Conservation (phyloP, 805 yeast genomes). For the Hanseniaspora nectarophila region DNA sequence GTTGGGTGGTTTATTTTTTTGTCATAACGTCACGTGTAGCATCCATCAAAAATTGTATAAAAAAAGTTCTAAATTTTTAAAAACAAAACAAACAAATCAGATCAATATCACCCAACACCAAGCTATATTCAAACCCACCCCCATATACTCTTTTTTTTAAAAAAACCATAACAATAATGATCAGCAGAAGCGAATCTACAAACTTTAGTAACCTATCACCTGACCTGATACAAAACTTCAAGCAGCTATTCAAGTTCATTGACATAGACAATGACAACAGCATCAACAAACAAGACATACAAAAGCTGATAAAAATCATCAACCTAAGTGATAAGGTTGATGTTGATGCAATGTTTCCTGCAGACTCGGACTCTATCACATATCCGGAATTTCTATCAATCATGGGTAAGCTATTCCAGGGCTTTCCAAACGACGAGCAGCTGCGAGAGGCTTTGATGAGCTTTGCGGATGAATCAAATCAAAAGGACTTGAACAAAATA, state of each 20-base stretch:
- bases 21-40: no score
- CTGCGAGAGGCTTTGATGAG: slow-evolving; percentile 48
- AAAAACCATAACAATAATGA: slow-evolving; percentile 10
- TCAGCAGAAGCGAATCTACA: slow-evolving; percentile 26
- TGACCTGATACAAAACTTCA: slow-evolving; percentile 51
- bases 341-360: slow-evolving; percentile 1
- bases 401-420: slow-evolving; percentile 45
- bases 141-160: no score
- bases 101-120: no score
- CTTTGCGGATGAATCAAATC: slow-evolving; percentile 28
- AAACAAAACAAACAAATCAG: no score
- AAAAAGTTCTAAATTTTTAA: no score
- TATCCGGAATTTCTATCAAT: slow-evolving; percentile 57
- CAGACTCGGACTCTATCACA: slow-evolving; percentile 32
- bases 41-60: no score
- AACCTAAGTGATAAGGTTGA: slow-evolving; percentile 37
- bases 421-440: slow-evolving; percentile 41
- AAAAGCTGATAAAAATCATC: slow-evolving; percentile 39
- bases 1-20: no score
- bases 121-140: no score
- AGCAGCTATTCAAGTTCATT: slow-evolving; percentile 65
- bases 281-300: slow-evolving; percentile 46
- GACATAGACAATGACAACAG: slow-evolving; percentile 72
- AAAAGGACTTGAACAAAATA: slow-evolving; percentile 31
- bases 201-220: slow-evolving; percentile 39